Evolutionary conservation across 768 basidiomycete genomes (phyloP).

Genomic region (Chalciporus chontae): DNA sequence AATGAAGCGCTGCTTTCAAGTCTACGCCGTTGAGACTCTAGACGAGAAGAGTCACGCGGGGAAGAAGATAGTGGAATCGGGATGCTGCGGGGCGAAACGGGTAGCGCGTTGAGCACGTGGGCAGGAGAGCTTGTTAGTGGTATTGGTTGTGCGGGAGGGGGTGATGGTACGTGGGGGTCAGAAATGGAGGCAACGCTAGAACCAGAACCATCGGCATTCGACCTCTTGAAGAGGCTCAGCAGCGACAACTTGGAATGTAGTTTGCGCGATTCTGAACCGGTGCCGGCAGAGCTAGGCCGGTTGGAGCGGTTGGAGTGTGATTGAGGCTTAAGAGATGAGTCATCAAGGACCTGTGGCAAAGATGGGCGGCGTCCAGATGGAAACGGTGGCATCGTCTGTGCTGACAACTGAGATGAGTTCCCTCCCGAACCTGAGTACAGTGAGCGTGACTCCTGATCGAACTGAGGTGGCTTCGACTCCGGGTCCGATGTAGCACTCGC

Average conservation of each 20-base stretch:
- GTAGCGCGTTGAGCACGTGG: constrained; percentile 13
- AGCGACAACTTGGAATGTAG: constrained; percentile 72
- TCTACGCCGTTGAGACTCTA: constrained; percentile 18
- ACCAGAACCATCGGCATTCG: constrained; percentile 35
- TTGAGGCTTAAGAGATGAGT: constrained; percentile 31
- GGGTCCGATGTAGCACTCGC: constrained; percentile 37
- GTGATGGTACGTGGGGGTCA: constrained; percentile 25
- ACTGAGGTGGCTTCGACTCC: constrained; percentile 21
- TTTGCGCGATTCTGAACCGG: constrained; percentile 54
- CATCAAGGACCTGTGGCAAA: constrained; percentile 50
- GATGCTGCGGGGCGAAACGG: constrained; percentile 30
- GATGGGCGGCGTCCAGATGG: constrained; percentile 59
- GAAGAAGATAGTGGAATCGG: constrained; percentile 26
- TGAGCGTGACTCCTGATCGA: constrained; percentile 14
- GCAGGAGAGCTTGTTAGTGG: constrained; percentile 20
- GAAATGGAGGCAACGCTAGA: constrained; percentile 34
- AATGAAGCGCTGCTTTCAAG: constrained; percentile 23
- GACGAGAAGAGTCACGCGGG: constrained; percentile 24
- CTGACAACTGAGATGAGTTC: neutral
- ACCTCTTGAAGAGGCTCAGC: constrained; percentile 69
- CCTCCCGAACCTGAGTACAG: constrained; percentile 5
- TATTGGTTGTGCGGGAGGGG: constrained; percentile 27
- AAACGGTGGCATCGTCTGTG: constrained; percentile 23
- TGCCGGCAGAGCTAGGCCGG: constrained; percentile 73
- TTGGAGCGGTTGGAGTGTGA: constrained; percentile 34